Evolutionary conservation across 1,284 basidiomycete species (phyloP), one percentile per base, ranked within the genome.

Genomic region (Dichomitus squalens): DNA sequence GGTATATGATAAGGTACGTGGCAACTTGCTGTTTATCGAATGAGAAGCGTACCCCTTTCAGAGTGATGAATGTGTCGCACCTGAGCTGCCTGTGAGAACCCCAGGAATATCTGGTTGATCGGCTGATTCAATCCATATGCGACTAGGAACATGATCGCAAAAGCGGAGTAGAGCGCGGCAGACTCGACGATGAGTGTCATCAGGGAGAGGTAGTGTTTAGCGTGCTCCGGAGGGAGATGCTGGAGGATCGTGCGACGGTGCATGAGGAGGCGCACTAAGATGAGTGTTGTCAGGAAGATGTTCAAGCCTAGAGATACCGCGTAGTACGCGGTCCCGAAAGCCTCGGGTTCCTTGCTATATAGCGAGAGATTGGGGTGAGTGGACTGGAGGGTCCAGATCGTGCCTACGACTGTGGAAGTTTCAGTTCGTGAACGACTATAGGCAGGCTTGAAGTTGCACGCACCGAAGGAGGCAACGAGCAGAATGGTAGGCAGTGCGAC

Each of bases 241-340:
- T 63, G 53, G 40, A 72, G 57, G 43, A 75, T 56, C 49, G 60
- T 61, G 41, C 72, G 70, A 27, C 77, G 75, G 55, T 75, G 76
- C 25, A 72, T 44, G 36, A 76, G 54, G 8, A 80, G 72, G 5
- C 77, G 75, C 6, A 64, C 49, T 27, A 70, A 67, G 61, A 82
- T 80, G 41, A 80, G 72, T 11, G 75, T 54, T 0, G 79, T 79
- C 44, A 79, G 69, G 46, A 80, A 59, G 61, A 81, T 75, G 68
- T 80, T 81, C 43, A 75, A 66, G 27, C 74, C 68, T 43, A 81
- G 70, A 7, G 79, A 80, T 48, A 79, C 73, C 14, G 75, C 67
- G 55, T 75, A 79, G 64, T 78, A 80, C 3, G 78, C 63, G 12
- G 61, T 66, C 40, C 66, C 66, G 53, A 73, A 76, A 6, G 75